Percentiles rank a stretch among this genome's conserved stretches.
These are phyloP conservation scores for Botrytis galanthina DNA, from an alignment of 2,329 filamentous ascomycete genomes.

Conservation along the genomic window DNA sequence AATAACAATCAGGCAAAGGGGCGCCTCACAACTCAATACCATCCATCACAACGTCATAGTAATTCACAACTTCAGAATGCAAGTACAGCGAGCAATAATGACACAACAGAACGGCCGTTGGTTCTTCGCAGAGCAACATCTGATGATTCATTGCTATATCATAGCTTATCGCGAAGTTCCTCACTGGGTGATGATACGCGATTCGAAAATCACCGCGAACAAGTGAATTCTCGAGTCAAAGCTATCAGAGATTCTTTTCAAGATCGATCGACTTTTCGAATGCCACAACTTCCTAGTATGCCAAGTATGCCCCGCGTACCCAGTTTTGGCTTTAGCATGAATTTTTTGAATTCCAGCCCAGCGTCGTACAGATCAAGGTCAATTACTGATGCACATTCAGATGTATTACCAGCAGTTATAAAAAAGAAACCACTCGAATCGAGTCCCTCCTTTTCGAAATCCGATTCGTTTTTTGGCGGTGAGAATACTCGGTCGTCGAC, in stretches of 20 bases:
- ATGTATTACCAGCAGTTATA: slow-evolving; percentile 30
- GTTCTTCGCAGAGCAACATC: slow-evolving; percentile 63
- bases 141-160: slow-evolving; percentile 75
- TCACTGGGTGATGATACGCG: slow-evolving; percentile 80
- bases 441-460: slow-evolving; percentile 25
- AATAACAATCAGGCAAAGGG: background rate
- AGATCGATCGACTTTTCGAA: slow-evolving; percentile 73
- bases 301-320: slow-evolving; percentile 45
- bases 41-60: slow-evolving; percentile 18
- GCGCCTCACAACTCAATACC: background rate
- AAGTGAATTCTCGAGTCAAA: slow-evolving; percentile 86
- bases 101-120: slow-evolving; percentile 22
- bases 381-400: slow-evolving; percentile 34
- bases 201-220: slow-evolving; percentile 76
- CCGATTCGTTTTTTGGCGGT: slow-evolving; percentile 25
- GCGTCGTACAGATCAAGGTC: slow-evolving; percentile 31
- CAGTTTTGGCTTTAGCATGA: slow-evolving; percentile 42
- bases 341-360: slow-evolving; percentile 34
- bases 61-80: slow-evolving; percentile 23
- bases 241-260: slow-evolving; percentile 85
- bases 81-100: background rate
- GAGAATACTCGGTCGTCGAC: slow-evolving; percentile 18
- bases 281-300: slow-evolving; percentile 59
- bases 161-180: slow-evolving; percentile 73
- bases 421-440: slow-evolving; percentile 28